Percentiles rank a stretch among this genome's conserved stretches.
phyloP scores from a whole-genome alignment of 768 basidiomycete genomes.

The Leccinum uliginosum region DNA sequence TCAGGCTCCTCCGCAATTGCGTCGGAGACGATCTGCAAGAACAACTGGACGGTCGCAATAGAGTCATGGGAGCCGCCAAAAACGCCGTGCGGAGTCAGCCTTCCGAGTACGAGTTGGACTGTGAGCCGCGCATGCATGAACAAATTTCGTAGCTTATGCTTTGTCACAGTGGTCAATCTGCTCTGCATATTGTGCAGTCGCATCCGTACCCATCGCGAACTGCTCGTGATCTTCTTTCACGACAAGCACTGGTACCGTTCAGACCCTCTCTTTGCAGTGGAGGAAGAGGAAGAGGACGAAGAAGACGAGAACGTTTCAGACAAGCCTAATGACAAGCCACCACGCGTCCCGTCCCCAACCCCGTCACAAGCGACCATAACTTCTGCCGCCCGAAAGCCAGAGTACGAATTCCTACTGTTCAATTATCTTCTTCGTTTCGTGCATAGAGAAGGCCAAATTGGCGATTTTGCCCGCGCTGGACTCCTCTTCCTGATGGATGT shows the following conservation, averaged over 20 bases:
- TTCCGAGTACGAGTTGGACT: conserved; percentile 86
- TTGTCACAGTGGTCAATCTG: conserved; percentile 73
- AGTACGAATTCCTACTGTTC: conserved; percentile 95
- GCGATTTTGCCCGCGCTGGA: conserved; percentile 90
- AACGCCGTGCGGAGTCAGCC: conserved; percentile 62
- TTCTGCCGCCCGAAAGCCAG: conserved; percentile 61
- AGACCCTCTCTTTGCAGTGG: conserved; percentile 68
- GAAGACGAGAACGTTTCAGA: conserved; percentile 36
- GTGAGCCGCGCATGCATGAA: conserved; percentile 42
- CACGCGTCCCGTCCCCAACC: conserved; percentile 49
- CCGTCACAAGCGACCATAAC: conserved; percentile 57
- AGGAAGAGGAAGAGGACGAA: conserved; percentile 68
- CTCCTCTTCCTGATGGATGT: conserved; percentile 94
- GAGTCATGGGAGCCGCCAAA: conserved; percentile 81
- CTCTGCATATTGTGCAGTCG: conserved; percentile 90
- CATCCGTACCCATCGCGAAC: conserved; percentile 81
- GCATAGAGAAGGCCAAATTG: conserved; percentile 89
- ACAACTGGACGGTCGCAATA: conserved; percentile 71
- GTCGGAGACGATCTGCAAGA: conserved; percentile 92
- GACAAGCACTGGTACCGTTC: conserved; percentile 86
- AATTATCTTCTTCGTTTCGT: conserved; percentile 94
- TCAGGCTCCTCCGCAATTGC: conserved; percentile 79
- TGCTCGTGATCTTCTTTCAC: conserved; percentile 97
- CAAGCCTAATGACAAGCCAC: conserved; percentile 7
- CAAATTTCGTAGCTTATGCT: conserved; percentile 4